These are phyloP conservation scores for Macroventuria anomochaeta DNA, from an alignment of 2,329 filamentous ascomycete genomes.

Conservation along the genomic window DNA sequence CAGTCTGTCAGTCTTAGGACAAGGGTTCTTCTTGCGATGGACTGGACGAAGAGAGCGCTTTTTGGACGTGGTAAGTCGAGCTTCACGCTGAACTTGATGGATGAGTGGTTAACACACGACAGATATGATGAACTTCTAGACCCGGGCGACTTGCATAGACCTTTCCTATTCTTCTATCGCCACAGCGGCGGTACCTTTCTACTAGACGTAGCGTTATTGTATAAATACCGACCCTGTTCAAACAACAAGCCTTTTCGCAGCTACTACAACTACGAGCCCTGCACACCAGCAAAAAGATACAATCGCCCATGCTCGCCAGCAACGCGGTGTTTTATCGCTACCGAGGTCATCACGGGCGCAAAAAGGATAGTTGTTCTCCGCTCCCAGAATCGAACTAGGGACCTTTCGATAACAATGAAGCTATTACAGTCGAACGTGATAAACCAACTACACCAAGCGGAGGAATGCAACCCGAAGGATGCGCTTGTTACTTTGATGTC, in stretches of 20 bases:
- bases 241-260: background rate
- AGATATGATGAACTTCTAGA: conserved; percentile 46
- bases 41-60: conserved; percentile 95
- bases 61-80: conserved; percentile 85
- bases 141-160: conserved; percentile 7
- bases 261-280: too few relatives aligned
- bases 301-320: too few relatives aligned
- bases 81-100: background rate
- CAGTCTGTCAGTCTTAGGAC: conserved; percentile 95
- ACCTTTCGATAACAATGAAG: conserved; percentile 22
- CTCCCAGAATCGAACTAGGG: conserved; percentile 21
- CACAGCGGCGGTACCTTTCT: conserved; percentile 1
- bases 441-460: conserved; percentile 23
- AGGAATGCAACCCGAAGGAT: conserved; percentile 5
- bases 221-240: background rate
- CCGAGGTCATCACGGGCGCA: background rate
- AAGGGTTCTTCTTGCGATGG: conserved; percentile 89
- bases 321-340: too few relatives aligned
- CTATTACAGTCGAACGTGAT: conserved; percentile 23
- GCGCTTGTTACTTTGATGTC: conserved; percentile 12
- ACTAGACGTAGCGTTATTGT: conserved; percentile 10
- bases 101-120: background rate
- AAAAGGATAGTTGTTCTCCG: conserved; percentile 14
- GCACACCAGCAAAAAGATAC: background rate
- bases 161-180: conserved; percentile 1